phyloP scores from a whole-genome alignment of 768 basidiomycete genomes.

The Suillus weaverae region DNA sequence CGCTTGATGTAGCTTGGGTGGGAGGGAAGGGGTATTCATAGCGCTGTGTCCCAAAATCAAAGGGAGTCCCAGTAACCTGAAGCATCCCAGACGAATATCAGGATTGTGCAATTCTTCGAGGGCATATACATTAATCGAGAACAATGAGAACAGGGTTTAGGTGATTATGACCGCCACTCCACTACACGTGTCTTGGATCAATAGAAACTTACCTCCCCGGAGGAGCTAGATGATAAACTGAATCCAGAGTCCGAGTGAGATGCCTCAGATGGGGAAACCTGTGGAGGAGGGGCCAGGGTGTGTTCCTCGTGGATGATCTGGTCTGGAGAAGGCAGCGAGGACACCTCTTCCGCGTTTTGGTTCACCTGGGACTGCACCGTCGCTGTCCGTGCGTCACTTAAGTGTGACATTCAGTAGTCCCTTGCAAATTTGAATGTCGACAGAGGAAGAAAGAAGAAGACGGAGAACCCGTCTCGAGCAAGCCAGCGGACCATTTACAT shows the following conservation, averaged over 20 bases:
- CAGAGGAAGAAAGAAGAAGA: not conserved
- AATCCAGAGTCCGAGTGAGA: conserved; percentile 31
- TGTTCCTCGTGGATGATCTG: conserved; percentile 6
- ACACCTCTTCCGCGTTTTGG: conserved; percentile 1
- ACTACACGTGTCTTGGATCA: conserved; percentile 7
- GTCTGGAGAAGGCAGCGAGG: conserved; percentile 1
- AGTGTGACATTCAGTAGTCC: conserved; percentile 7
- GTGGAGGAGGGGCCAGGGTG: conserved; percentile 3
- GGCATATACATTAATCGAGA: conserved; percentile 6
- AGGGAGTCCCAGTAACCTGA: conserved; percentile 35
- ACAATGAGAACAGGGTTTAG: conserved; percentile 7
- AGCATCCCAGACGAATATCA: conserved; percentile 4
- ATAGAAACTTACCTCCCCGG: conserved; percentile 29
- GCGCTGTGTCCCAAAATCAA: conserved; percentile 33
- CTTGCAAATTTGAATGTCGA: not conserved
- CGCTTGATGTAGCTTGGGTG: conserved; percentile 30
- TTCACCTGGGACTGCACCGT: not conserved
- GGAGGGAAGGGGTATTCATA: conserved; percentile 35
- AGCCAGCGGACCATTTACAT: conserved; percentile 5
- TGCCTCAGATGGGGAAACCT: conserved; percentile 15
- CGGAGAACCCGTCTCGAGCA: conserved; percentile 5
- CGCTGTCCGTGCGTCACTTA: not conserved
- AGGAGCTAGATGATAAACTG: conserved; percentile 32
- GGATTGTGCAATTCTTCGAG: conserved; percentile 6
- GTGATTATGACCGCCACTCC: conserved; percentile 8